Base-by-base conservation (phyloP, 306 rosid species). In the Vigna trinervia region DNA sequence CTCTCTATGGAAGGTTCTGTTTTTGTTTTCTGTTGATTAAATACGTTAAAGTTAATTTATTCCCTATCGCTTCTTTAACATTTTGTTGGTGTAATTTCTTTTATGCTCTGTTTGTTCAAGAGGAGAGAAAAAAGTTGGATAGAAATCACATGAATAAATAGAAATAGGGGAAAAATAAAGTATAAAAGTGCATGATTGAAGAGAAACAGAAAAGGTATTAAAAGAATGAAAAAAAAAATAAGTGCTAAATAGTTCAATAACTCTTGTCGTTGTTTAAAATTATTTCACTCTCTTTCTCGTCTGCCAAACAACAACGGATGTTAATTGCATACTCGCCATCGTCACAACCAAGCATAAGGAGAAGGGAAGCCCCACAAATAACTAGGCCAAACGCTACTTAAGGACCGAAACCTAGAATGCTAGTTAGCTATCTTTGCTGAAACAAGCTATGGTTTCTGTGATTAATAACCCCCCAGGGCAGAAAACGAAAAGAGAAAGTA, bases 401-500 rank as follows among this genome's bases (percentile, higher is more conserved):
- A 48, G 20, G 32, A 71, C 13, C 65, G 12, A 28, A 79, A 38
- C 57, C 30, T 23, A 70, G 14, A 70, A 17, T 22, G 8, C 36
- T 45, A 48, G 38, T 23, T 12, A 73, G 45, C 36, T 28, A 80
- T 66, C 8, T 74, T 60, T 5, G 6, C 60, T 43, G 54, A 41
- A 53, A 80, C 62, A 76, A 45, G 56, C 50, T 45, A 12, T 12
- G 12, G 50, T 45, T 45, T 43, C 12, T 9, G 47, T 10, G 47
- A 43, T 10, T 43, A 43, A 43, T 43, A 12, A 19, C 10, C 65
- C 19, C 39, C 19, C 41, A 23, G 12, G 8, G 38, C 17, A 58
- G 61, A 54, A 54, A 54, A 23, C 6, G 14, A 28, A 12, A 59
- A 59, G 23, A 26, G n/a, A 60, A 60, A 60, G 43, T 60, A 6